These are phyloP conservation scores for Amphichorda felina DNA, from an alignment of 2,329 filamentous ascomycete species.

Conservation along the genomic window DNA sequence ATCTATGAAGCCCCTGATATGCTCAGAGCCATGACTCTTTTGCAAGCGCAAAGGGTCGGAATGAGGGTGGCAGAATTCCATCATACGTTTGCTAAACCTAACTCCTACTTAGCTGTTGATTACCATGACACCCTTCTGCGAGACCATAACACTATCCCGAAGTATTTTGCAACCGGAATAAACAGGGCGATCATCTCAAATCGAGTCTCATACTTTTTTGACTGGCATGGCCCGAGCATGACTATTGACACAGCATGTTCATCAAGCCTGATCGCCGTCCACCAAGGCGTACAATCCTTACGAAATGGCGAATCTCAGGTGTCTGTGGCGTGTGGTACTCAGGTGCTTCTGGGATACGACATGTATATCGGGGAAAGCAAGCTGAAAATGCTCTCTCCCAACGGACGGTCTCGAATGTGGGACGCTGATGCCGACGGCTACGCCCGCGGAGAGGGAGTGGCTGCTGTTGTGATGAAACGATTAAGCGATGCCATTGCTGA, in stretches of 20 bases:
- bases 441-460: conserved; percentile 47
- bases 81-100: too few relatives aligned
- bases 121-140: conserved; percentile 21
- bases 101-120: too few relatives aligned
- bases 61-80: too few relatives aligned
- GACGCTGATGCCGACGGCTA: conserved; percentile 35
- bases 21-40: too few relatives aligned
- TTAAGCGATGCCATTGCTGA: conserved; percentile 41
- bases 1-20: background rate
- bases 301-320: conserved; percentile 16
- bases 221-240: conserved; percentile 37
- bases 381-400: conserved; percentile 11
- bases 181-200: conserved; percentile 33
- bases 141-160: conserved; percentile 33
- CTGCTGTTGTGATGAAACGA: conserved; percentile 42
- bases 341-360: conserved; percentile 7
- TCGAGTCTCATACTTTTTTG: conserved; percentile 39
- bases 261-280: conserved; percentile 32
- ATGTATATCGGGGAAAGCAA: too few relatives aligned
- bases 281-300: conserved; percentile 33
- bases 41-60: too few relatives aligned
- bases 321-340: background rate
- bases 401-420: conserved; percentile 16
- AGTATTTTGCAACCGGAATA: conserved; percentile 2
- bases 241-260: conserved; percentile 39